A percentile compares a stretch with the other conserved stretches of the same genome.
phyloP scores from a whole-genome alignment of 1,284 basidiomycete species.

The Trichosporon faecale region DNA sequence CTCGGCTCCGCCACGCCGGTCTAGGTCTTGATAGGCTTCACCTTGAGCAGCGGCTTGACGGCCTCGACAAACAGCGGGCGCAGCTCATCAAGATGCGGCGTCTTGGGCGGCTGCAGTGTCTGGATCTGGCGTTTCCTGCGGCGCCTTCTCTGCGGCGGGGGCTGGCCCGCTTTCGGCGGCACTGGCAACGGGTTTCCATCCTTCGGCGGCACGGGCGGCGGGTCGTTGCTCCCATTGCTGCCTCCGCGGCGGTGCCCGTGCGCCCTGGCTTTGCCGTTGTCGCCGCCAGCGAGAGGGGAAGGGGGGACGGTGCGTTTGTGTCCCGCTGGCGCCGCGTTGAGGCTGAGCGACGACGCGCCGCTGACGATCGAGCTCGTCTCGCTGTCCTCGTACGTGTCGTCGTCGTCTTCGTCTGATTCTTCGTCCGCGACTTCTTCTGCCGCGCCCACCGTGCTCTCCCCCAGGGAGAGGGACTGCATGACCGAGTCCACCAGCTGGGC shows the following conservation, averaged over 20 bases:
- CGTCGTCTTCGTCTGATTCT: slow-evolving; percentile 61
- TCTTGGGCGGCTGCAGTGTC: slow-evolving; percentile 67
- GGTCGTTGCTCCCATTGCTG: slow-evolving; percentile 12
- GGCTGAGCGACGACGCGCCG: slow-evolving; percentile 1
- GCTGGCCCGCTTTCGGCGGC: slow-evolving; percentile 27
- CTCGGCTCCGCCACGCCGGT: neutral
- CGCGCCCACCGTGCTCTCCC: slow-evolving; percentile 71
- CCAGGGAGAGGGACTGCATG: slow-evolving; percentile 72
- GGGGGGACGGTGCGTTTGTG: neutral
- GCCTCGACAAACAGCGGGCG: slow-evolving; percentile 85
- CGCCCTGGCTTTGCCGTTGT: neutral
- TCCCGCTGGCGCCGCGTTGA: neutral
- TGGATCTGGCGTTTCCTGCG: slow-evolving; percentile 31
- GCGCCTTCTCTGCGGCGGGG: slow-evolving; percentile 29
- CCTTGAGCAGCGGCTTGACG: slow-evolving; percentile 49
- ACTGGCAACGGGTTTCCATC: slow-evolving; percentile 6
- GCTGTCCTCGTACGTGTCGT: slow-evolving; percentile 50
- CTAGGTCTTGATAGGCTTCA: slow-evolving; percentile 24
- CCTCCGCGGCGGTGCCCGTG: neutral
- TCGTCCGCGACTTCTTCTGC: slow-evolving; percentile 74
- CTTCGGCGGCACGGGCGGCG: slow-evolving; percentile 15
- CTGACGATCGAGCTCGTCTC: slow-evolving; percentile 3
- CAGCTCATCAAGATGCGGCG: slow-evolving; percentile 70
- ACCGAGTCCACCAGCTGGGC: slow-evolving; percentile 74
- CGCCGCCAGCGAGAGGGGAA: neutral